Base-by-base conservation (phyloP, 306 rosid species). In the Astragalus membranaceus region DNA sequence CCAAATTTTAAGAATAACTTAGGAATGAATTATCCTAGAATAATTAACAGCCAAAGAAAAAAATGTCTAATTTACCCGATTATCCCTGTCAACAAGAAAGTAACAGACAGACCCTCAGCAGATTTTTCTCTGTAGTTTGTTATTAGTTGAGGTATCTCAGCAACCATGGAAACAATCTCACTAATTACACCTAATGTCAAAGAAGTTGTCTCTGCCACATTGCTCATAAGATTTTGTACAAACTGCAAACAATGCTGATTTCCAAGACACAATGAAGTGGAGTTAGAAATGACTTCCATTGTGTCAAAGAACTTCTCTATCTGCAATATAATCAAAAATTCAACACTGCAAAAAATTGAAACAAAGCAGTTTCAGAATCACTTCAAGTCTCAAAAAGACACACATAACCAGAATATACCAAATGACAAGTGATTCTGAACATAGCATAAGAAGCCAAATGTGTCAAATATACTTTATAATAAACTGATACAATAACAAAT, bases 101-200 rank as follows among this genome's bases (percentile, higher is more conserved):
- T 29, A 26, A 80, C 10, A 49, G 96, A 88, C 6, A 90, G 85
- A 66, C 95, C 92, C 37, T 86, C 81, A 0, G 87, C 37, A 9
- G 92, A 90, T 72, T 88, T 86, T 44, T 79, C 77, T 52, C 46
- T 72, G 76, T 70, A 88, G 67, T 88, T 88, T 5, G 92, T 88
- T 70, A 90, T 67, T 61, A 90, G 50, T 58, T 88, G 96, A 52
- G 96, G 96, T 26, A 90, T 76, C 85, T 90, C 96, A 60, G 95
- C 95, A 23, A 83, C 77, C 44, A 75, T 64, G 92, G 95, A 90
- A 71, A 82, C 78, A 32, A 70, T 20, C 30, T 87, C 87, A 75
- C 94, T 85, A 72, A 82, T 36, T 7, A 86, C 2, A 30, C 96
- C 94, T 65, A 88, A 78, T 39, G 74, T 56, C 32, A 79, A 29